Percentiles rank a stretch among this genome's conserved stretches.
Evolutionary conservation across 73 alveolate genomes (phyloP).

Genomic region (Stentor coeruleus): DNA sequence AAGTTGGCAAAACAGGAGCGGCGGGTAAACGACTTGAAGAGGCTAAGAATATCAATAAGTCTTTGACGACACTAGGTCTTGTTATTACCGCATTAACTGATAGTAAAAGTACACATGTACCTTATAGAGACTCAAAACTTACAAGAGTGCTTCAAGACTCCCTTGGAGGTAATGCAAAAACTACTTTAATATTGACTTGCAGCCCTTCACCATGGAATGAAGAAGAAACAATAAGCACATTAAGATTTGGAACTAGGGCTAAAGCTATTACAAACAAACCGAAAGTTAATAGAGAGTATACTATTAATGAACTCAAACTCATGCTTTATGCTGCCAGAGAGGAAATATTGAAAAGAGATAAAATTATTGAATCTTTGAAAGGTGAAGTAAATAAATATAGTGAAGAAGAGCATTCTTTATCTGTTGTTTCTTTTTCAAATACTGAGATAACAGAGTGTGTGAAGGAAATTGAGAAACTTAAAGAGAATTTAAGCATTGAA

Average conservation of each 20-base stretch:
- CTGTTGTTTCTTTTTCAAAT: too few species aligned
- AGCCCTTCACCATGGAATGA: conserved; percentile 47
- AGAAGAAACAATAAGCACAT: conserved; percentile 49
- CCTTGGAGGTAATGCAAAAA: conserved; percentile 55
- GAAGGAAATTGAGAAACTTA: conserved; percentile 49
- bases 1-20: conserved; percentile 75
- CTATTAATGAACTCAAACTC: conserved; percentile 54
- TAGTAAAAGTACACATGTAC: too few species aligned
- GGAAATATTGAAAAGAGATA: conserved; percentile 32
- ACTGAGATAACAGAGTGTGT: too few species aligned
- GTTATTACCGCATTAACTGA: too few species aligned
- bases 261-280: conserved; percentile 35
- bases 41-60: conserved; percentile 68
- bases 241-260: conserved; percentile 60
- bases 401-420: conserved; percentile 41
- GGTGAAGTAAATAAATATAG: conserved; percentile 30
- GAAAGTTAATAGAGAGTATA: conserved; percentile 39
- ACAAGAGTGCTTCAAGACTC: conserved; percentile 60
- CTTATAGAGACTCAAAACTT: conserved; percentile 50
- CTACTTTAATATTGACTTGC: conserved; percentile 45
- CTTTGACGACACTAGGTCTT: conserved; percentile 74
- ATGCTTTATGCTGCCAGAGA: conserved; percentile 40
- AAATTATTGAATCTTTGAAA: too few species aligned
- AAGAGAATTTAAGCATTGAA: too few species aligned
- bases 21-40: conserved; percentile 72